Evolutionary conservation across 306 rosid species (phyloP).

Genomic region (Cucurbita pepo): DNA sequence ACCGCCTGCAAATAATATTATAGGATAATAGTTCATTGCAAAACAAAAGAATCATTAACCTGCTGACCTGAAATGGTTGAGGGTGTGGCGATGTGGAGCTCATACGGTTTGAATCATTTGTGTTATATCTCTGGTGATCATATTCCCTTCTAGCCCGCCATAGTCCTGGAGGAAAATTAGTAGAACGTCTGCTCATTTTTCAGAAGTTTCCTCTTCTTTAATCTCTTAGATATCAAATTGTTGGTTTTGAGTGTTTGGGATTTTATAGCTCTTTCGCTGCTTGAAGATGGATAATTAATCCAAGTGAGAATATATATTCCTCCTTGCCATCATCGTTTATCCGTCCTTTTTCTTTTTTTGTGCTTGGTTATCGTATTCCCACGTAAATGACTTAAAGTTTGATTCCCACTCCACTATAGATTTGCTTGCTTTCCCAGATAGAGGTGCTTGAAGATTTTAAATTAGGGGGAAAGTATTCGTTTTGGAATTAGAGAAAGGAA

Average conservation of each 20-base stretch:
- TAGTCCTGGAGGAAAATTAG: conserved; percentile 13
- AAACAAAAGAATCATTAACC: conserved; percentile 13
- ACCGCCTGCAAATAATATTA: neutral
- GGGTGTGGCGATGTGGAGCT: conserved; percentile 17
- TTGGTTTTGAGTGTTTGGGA: neutral
- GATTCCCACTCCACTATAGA: conserved; percentile 8
- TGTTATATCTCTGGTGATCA: conserved; percentile 14
- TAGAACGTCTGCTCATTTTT: conserved; percentile 30
- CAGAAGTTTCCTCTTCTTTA: neutral
- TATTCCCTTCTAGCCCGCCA: conserved; percentile 17
- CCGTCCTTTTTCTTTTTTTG: neutral
- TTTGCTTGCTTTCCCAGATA: neutral
- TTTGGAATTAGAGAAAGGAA: conserved; percentile 6
- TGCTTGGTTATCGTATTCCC: neutral
- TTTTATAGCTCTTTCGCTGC: neutral
- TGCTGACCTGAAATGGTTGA: conserved; percentile 10
- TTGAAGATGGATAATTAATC: neutral
- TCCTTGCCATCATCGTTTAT: neutral
- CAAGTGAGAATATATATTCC: neutral
- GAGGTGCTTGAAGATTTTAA: neutral
- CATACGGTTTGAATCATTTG: conserved; percentile 17
- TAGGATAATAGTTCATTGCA: neutral
- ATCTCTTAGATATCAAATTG: neutral
- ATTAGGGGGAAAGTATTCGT: neutral
- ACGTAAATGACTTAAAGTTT: neutral